Evolutionary conservation across 2,329 filamentous ascomycete species (phyloP).

Genomic region (Nemania serpens): DNA sequence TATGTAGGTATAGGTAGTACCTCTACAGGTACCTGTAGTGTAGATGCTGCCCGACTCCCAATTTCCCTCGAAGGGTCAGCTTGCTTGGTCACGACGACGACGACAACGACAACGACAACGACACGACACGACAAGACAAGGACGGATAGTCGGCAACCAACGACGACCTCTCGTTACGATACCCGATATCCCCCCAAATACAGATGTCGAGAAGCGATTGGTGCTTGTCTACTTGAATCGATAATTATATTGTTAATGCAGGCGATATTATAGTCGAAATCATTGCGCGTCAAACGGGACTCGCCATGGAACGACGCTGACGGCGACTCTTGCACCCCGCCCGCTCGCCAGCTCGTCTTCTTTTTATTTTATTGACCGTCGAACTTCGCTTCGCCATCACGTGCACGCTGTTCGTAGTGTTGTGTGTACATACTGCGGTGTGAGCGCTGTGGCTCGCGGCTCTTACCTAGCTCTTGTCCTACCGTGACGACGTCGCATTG

Average conservation of each 20-base stretch:
- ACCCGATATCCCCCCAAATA: not conserved
- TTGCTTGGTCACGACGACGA: too few species aligned
- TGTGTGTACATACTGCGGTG: not conserved
- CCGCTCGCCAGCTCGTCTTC: constrained; percentile 2
- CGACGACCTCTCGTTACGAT: constrained; percentile 13
- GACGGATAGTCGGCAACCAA: constrained; percentile 1
- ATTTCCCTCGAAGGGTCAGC: constrained; percentile 20
- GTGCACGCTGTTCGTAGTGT: not conserved
- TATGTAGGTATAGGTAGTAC: not conserved
- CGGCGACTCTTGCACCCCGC: constrained; percentile 2
- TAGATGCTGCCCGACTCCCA: constrained; percentile 25
- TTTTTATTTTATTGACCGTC: not conserved
- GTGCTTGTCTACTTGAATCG: constrained; percentile 12
- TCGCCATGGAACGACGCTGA: constrained; percentile 28
- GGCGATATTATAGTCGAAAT: constrained; percentile 16
- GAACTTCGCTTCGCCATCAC: not conserved
- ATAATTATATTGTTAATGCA: constrained; percentile 30
- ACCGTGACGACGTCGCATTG: constrained; percentile 22
- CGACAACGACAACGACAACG: constrained; percentile 11
- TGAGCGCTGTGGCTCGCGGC: constrained; percentile 6
- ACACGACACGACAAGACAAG: too few species aligned
- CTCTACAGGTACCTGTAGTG: not conserved
- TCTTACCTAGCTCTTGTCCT: constrained; percentile 16
- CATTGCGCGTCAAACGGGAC: constrained; percentile 14
- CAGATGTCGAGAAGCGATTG: not conserved